phyloP scores from a whole-genome alignment of 257 asterid species.

The Linderniella brevidens region DNA sequence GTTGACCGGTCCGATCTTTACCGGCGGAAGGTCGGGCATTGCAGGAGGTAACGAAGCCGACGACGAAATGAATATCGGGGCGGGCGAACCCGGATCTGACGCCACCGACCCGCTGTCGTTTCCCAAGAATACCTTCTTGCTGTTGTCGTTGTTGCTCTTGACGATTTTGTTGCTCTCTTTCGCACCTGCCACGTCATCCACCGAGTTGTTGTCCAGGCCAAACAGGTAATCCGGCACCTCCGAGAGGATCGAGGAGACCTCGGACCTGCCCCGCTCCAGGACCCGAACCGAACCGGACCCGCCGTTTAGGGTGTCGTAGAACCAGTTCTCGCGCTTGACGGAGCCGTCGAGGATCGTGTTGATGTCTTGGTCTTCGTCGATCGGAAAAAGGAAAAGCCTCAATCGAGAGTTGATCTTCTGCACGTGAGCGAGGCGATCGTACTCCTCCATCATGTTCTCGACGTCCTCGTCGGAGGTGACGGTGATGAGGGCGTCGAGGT shows the following conservation, averaged over 20 bases:
- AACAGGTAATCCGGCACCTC: slow-evolving; percentile 82
- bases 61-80: no score
- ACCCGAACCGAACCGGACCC: slow-evolving; percentile 25
- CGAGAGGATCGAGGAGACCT: slow-evolving; percentile 71
- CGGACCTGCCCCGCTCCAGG: slow-evolving; percentile 77
- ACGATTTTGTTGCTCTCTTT: no score
- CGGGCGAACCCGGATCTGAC: no score
- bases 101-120: no score
- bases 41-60: no score
- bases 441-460: slow-evolving; percentile 92
- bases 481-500: slow-evolving; percentile 70
- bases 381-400: slow-evolving; percentile 50
- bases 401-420: slow-evolving; percentile 49
- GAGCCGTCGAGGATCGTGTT: slow-evolving; percentile 84
- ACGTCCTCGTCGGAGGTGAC: slow-evolving; percentile 72
- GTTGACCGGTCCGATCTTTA: no score
- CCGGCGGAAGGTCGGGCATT: no score
- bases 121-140: no score
- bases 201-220: slow-evolving; percentile 46
- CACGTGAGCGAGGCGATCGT: slow-evolving; percentile 47
- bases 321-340: slow-evolving; percentile 75
- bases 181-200: no score
- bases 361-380: slow-evolving; percentile 40
- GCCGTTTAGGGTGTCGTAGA: slow-evolving; percentile 72
- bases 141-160: no score